Base-by-base conservation (phyloP, 2,329 filamentous ascomycete species). In the Fusarium papillatum region DNA sequence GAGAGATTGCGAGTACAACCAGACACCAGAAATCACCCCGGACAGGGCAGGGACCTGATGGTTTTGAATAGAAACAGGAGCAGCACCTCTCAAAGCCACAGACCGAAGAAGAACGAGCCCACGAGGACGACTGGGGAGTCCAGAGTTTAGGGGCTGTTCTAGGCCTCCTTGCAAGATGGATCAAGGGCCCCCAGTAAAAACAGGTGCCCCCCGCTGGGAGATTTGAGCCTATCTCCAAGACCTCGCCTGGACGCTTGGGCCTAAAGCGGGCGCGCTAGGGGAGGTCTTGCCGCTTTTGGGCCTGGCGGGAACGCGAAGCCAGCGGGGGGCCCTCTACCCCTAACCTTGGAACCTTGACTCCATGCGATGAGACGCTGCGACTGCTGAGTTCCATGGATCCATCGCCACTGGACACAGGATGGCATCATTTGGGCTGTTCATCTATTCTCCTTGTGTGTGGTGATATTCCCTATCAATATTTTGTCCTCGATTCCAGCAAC, bases 241-340 rank as follows among this genome's bases (percentile, higher is more conserved):
- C 19, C 48, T 36, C 60, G 22, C n/a, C 61, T 59, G 46, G 57
- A 71, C 75, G 76, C 77, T 79, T 78, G 75, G 75, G 71, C 74
- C 72, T 16, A 57, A 78, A 76, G 68, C 77, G 77, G 77, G 76
- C 74, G 76, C 67, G 72, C 77, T 79, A 79, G 38, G 43, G 14
- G 43, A 31, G 46, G 67, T 38, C 74, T 78, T 78, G 74, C 66
- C 76, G 76, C 62, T 68, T 79, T 66, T 74, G 70, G 57, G 77
- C 57, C 55, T 78, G 73, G 77, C 68, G 75, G 59, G 66, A 75
- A 41, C 69, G 38, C 43, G 63, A 59, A 76, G 73, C 53, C 50
- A 50, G 73, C 63, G 69, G 69, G 59, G 48, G 66, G 50, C 36
- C 36, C 55, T 26, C 38, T 17, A n/a, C 55, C 55, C 55, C 55